A percentile compares a stretch with the other conserved stretches of the same genome.
Conservation (phyloP, 2,329 filamentous ascomycete genomes). For the Hymenoscyphus fraxineus region DNA sequence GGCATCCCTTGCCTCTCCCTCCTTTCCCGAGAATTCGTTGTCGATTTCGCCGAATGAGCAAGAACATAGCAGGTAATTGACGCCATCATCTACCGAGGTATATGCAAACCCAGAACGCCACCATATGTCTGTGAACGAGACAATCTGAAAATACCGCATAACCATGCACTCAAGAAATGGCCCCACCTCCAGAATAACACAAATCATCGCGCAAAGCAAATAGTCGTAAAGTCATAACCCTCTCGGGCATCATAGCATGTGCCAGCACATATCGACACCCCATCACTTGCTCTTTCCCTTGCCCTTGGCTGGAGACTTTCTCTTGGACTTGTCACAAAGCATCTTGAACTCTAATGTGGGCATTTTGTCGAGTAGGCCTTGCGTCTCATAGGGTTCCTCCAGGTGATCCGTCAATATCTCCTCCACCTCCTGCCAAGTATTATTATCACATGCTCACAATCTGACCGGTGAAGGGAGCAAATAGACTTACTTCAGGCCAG, state of each 20-base stretch:
- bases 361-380: neutral
- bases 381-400: neutral
- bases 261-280: neutral
- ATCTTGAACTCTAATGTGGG: constrained; percentile 4
- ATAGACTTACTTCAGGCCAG: neutral
- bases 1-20: neutral
- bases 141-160: neutral
- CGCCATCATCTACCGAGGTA: neutral
- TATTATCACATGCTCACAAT: neutral
- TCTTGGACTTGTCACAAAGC: neutral
- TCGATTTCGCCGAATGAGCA: neutral
- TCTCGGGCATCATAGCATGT: neutral
- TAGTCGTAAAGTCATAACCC: too few species aligned
- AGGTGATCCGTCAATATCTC: neutral
- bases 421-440: neutral
- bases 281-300: constrained; percentile 1
- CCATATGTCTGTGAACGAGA: neutral
- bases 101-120: neutral
- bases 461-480: neutral
- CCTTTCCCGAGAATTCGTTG: neutral
- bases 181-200: neutral
- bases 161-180: neutral
- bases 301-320: neutral
- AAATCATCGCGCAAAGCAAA: neutral
- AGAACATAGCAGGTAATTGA: neutral